A percentile compares a stretch with the other conserved stretches of the same genome.
Conservation (phyloP, 1,139 yeast species). For the Suhomyces coccinellae region DNA sequence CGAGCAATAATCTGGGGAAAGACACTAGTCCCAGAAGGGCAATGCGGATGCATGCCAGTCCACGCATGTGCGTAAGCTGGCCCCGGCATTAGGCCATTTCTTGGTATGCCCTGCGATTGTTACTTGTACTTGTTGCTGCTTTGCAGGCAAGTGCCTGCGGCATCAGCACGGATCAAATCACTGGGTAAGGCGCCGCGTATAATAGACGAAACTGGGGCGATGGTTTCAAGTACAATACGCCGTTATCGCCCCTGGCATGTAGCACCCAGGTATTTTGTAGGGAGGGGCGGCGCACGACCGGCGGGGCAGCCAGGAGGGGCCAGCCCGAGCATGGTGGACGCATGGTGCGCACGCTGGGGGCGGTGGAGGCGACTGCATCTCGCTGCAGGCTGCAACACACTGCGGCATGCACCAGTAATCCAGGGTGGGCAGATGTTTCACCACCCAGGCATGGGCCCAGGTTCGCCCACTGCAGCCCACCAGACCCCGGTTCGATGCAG, state of each 20-base stretch:
- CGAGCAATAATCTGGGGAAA: not conserved
- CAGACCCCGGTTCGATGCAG: not conserved
- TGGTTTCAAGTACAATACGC: constrained; percentile 2
- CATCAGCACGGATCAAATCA: constrained; percentile 1
- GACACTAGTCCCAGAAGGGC: too few relatives aligned
- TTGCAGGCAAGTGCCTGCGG: constrained; percentile 1
- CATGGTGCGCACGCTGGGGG: too few relatives aligned
- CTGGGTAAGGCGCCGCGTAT: not conserved
- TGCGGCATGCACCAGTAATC: not conserved
- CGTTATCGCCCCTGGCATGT: constrained; percentile 4
- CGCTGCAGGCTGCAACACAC: not conserved
- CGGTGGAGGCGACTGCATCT: too few relatives aligned
- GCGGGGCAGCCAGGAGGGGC: too few relatives aligned
- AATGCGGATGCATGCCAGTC: not conserved
- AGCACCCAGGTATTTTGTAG: constrained; percentile 1
- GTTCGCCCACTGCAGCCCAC: not conserved
- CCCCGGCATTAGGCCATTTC: not conserved
- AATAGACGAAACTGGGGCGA: constrained; percentile 1
- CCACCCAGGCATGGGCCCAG: not conserved
- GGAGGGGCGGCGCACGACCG: not conserved
- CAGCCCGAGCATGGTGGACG: too few relatives aligned
- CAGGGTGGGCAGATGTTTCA: not conserved
- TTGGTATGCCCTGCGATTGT: not conserved
- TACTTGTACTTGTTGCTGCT: not conserved
- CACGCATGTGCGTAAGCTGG: not conserved